A percentile compares a stretch with the other conserved stretches of the same genome.
These are phyloP conservation scores for Myriosclerotinia scirpicola DNA, from an alignment of 2,329 filamentous ascomycete genomes.

Conservation along the genomic window DNA sequence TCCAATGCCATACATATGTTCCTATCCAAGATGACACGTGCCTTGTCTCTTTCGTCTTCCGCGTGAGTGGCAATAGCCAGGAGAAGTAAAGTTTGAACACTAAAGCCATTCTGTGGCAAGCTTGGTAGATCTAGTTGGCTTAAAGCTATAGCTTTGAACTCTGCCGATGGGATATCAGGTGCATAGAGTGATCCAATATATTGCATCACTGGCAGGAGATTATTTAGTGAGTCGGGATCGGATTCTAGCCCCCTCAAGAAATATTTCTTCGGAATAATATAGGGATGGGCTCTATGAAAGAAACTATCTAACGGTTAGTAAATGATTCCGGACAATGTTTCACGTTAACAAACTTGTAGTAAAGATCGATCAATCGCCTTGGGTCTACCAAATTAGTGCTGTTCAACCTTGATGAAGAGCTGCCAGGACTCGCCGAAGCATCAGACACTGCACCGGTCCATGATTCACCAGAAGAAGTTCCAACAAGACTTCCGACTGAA, in stretches of 20 bases:
- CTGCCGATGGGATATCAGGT: conserved; percentile 37
- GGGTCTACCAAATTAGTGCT: conserved; percentile 26
- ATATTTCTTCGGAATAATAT: conserved; percentile 41
- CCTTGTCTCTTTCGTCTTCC: conserved; percentile 35
- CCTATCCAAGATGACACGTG: conserved; percentile 42
- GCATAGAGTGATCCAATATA: conserved; percentile 45
- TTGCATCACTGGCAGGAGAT: conserved; percentile 40
- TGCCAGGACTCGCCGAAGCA: conserved; percentile 30
- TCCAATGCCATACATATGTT: conserved; percentile 60
- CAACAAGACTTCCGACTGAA: neutral
- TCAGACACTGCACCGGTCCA: conserved; percentile 28
- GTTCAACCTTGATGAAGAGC: conserved; percentile 26
- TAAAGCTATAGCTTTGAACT: conserved; percentile 39
- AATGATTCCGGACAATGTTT: conserved; percentile 6
- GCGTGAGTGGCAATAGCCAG: conserved; percentile 44
- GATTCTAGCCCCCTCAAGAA: conserved; percentile 40
- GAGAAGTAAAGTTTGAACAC: conserved; percentile 43
- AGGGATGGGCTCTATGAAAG: conserved; percentile 43
- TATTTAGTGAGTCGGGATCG: conserved; percentile 40
- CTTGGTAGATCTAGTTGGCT: conserved; percentile 35
- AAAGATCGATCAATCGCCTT: conserved; percentile 33
- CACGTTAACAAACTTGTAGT: conserved; percentile 33
- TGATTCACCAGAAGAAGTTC: conserved; percentile 22
- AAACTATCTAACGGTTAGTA: conserved; percentile 36
- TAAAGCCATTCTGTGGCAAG: conserved; percentile 38